Evolutionary conservation across 2,329 filamentous ascomycete genomes (phyloP).

Genomic region (Penicillium sp.): DNA sequence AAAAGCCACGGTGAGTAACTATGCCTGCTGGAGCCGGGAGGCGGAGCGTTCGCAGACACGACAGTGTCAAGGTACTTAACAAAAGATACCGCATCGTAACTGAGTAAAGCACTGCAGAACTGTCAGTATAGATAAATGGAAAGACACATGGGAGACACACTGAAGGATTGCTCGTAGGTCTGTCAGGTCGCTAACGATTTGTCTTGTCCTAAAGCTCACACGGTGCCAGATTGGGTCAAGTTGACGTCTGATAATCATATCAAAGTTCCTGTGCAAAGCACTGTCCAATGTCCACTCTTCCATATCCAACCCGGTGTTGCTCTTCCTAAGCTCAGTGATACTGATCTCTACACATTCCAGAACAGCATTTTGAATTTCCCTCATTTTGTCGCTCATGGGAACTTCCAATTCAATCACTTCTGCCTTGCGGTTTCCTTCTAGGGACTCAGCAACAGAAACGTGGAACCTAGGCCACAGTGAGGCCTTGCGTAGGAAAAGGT

Average conservation of each 20-base stretch:
- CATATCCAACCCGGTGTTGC: slow-evolving; percentile 82
- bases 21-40: slow-evolving; percentile 75
- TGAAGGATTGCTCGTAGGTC: slow-evolving; percentile 76
- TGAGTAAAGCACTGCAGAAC: slow-evolving; percentile 53
- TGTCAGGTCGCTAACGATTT: slow-evolving; percentile 82
- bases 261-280: slow-evolving; percentile 84
- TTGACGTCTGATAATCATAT: slow-evolving; percentile 76
- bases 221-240: slow-evolving; percentile 95
- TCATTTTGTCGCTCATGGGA: slow-evolving; percentile 90
- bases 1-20: slow-evolving; percentile 94
- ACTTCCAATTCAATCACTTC: slow-evolving; percentile 96
- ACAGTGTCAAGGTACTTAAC: slow-evolving; percentile 91
- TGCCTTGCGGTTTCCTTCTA: slow-evolving; percentile 85
- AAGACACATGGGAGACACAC: slow-evolving; percentile 31
- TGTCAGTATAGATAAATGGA: slow-evolving; percentile 11
- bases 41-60: slow-evolving; percentile 77
- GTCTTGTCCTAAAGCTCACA: slow-evolving; percentile 85
- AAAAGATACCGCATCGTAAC: slow-evolving; percentile 83
- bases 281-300: slow-evolving; percentile 95
- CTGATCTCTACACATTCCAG: slow-evolving; percentile 94
- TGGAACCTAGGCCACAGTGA: slow-evolving; percentile 93
- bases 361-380: slow-evolving; percentile 83
- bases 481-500: slow-evolving; percentile 77
- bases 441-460: slow-evolving; percentile 73
- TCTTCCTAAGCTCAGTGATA: slow-evolving; percentile 85